A percentile compares a stretch with the other conserved stretches of the same genome.
phyloP scores from a whole-genome alignment of 257 asterid genomes.

The Solanum chiquidenum region DNA sequence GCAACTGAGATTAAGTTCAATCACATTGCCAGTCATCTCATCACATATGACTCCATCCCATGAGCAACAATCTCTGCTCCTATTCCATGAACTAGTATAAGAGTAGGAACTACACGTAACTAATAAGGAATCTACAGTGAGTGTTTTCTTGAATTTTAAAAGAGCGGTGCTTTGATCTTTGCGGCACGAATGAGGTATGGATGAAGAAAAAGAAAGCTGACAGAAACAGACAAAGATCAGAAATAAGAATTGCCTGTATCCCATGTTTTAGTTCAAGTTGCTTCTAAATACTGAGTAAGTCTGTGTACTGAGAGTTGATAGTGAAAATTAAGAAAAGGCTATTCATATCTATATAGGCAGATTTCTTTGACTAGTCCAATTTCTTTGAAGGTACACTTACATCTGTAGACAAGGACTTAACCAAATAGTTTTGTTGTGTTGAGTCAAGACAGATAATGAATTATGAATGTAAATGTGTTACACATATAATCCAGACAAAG shows the following conservation, averaged over 20 bases:
- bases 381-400: too few relatives aligned
- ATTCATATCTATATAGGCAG: neutral
- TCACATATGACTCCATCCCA: too few relatives aligned
- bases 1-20: too few relatives aligned
- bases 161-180: neutral
- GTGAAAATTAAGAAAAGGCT: neutral
- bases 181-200: neutral
- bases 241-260: neutral
- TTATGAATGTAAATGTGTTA: neutral
- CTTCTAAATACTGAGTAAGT: neutral
- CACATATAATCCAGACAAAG: neutral
- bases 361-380: too few relatives aligned
- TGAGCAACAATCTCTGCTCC: too few relatives aligned
- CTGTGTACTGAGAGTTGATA: neutral
- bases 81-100: neutral
- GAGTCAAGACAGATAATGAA: neutral
- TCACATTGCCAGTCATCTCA: too few relatives aligned
- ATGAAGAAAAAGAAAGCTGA: slow-evolving; percentile 1
- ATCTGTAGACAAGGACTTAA: neutral
- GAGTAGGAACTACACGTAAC: neutral
- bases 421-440: neutral
- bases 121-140: neutral
- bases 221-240: neutral
- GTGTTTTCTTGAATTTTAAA: neutral
- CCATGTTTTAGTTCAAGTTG: neutral